Conservation (phyloP, 169 alveolate genomes). For the Plasmodium gaboni region DNA sequence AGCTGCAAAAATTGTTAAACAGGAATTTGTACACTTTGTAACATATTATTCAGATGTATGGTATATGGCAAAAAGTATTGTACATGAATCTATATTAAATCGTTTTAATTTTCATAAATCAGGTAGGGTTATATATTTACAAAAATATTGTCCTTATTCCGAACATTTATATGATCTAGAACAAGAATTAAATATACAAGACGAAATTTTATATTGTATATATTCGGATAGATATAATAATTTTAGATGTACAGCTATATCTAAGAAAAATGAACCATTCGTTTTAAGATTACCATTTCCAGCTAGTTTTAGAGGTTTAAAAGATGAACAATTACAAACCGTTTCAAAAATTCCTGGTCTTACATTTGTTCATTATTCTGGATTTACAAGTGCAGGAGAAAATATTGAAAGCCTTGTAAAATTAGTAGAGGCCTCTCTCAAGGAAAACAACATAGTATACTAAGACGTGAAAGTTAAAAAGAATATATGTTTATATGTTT, state of each 20-base stretch:
- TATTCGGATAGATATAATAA: constrained; percentile 62
- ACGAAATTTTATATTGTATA: constrained; percentile 76
- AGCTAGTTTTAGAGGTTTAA: constrained; percentile 82
- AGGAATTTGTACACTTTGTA: constrained; percentile 80
- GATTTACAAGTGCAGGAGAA: constrained; percentile 87
- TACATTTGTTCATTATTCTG: constrained; percentile 84
- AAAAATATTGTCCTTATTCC: constrained; percentile 83
- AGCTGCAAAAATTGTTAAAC: constrained; percentile 86
- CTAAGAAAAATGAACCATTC: constrained; percentile 78
- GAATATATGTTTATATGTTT: background rate
- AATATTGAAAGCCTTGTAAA: constrained; percentile 69
- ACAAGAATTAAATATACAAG: constrained; percentile 75
- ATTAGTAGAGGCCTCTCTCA: constrained; percentile 62
- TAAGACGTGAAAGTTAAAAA: background rate
- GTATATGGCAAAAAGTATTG: constrained; percentile 77
- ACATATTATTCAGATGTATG: constrained; percentile 76
- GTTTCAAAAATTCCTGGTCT: constrained; percentile 83
- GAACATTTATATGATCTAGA: constrained; percentile 80
- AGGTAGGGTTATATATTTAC: constrained; percentile 82
- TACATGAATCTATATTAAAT: constrained; percentile 76
- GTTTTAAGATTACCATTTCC: constrained; percentile 85
- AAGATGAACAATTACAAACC: constrained; percentile 78
- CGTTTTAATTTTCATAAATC: constrained; percentile 83
- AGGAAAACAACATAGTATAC: constrained; percentile 50
- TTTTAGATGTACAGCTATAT: constrained; percentile 78